Conservation (phyloP, 352 stramenopile species). For the Aphanomyces astaci region DNA sequence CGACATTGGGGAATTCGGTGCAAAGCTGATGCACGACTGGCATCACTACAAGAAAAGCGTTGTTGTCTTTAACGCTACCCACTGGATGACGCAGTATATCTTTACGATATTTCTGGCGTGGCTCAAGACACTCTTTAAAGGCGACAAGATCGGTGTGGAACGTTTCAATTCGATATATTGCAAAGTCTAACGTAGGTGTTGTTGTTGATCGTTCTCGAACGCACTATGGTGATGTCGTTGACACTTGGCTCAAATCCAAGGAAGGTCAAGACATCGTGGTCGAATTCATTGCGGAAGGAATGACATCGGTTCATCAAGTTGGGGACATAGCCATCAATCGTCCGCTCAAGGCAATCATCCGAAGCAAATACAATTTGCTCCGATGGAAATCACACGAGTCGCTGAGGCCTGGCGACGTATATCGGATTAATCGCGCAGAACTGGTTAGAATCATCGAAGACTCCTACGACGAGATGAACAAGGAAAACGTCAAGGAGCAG, state of each 20-base stretch:
- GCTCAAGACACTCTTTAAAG: background rate
- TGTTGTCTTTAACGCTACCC: background rate
- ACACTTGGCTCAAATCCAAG: background rate
- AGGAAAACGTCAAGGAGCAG: background rate
- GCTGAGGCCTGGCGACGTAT: background rate
- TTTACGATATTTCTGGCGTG: background rate
- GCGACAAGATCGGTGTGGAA: background rate
- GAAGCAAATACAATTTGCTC: background rate
- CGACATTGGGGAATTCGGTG: background rate
- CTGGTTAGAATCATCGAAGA: background rate
- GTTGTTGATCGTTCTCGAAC: background rate
- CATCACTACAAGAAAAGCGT: background rate
- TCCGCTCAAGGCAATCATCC: background rate
- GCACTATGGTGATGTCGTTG: background rate
- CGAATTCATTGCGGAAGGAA: background rate
- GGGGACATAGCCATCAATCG: background rate
- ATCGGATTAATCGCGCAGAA: background rate
- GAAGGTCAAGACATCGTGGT: background rate
- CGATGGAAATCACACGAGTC: background rate
- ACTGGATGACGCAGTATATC: slow-evolving; percentile 8
- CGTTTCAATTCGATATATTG: background rate
- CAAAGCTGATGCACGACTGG: background rate
- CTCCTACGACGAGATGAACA: background rate
- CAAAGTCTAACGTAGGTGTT: background rate
- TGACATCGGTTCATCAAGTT: slow-evolving; percentile 2